These are phyloP conservation scores for Alternaria hordeiaustralica DNA, from an alignment of 2,329 filamentous ascomycete genomes.

Conservation along the genomic window DNA sequence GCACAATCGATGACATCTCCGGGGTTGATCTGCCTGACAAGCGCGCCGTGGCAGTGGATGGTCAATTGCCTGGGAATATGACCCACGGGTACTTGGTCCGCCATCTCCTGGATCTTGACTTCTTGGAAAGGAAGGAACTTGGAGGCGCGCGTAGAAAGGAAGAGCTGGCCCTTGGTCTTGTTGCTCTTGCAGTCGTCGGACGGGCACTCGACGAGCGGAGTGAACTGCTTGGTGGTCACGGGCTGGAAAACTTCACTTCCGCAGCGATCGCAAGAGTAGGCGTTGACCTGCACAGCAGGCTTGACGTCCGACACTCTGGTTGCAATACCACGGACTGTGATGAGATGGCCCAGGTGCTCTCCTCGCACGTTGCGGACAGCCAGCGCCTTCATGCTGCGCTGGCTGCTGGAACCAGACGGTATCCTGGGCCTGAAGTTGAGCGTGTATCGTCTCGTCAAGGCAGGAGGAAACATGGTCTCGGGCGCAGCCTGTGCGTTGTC, in stretches of 20 bases:
- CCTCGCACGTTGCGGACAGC: constrained; percentile 94
- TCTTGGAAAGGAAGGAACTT: constrained; percentile 99
- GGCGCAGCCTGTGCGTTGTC: constrained; percentile 66
- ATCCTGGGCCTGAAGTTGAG: constrained; percentile 93
- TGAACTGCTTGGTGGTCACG: constrained; percentile 87
- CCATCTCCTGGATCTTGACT: constrained; percentile 97
- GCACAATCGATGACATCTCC: constrained; percentile 94
- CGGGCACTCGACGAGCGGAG: constrained; percentile 83
- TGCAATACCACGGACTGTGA: constrained; percentile 91
- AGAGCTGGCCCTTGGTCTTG: constrained; percentile 90
- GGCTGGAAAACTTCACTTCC: constrained; percentile 98
- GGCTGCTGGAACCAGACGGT: constrained; percentile 70
- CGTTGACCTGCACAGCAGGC: constrained; percentile 95
- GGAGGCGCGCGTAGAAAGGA: constrained; percentile 91
- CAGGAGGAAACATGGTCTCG: constrained; percentile 84
- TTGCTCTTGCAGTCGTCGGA: constrained; percentile 90
- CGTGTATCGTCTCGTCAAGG: constrained; percentile 91
- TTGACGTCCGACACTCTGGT: constrained; percentile 98
- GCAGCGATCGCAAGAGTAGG: constrained; percentile 96
- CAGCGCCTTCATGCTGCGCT: constrained; percentile 66
- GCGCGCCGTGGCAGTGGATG: constrained; percentile 83
- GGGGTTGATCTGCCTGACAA: constrained; percentile 86
- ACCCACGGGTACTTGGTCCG: constrained; percentile 97
- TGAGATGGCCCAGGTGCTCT: constrained; percentile 89
- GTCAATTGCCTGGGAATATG: constrained; percentile 94